Evolutionary conservation across 225 moss, liverwort and hornwort species (phyloP), one percentile per base, ranked within the genome.

Genomic region (Polytrichum formosum): DNA sequence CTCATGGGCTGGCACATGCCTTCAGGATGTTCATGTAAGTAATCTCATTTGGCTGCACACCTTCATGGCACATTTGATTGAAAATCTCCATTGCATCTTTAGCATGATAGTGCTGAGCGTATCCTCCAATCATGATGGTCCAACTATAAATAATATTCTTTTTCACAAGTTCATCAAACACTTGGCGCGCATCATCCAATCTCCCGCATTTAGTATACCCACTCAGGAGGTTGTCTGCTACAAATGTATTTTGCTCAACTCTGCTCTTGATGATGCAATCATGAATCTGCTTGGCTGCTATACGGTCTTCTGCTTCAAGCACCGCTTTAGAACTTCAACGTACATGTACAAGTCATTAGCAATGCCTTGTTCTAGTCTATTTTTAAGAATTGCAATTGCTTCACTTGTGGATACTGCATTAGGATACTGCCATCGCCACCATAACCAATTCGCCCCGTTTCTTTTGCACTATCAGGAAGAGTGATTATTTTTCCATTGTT

Each of bases 151-250:
- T 29, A 28, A 64, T 29, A 64, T 20, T 64, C 37, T 66, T 56
- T 4, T 56, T 56, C 55, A 18, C 18, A 56, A 56, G 55, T 56
- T 56, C 18, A 56, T 56, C 55, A 56, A 5, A 46, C 53, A 76
- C 70, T 70, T 5, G 35, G 59, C 65, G 53, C 21, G 70, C 76
- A 70, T 76, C 71, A 66, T 71, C 25, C 59, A 76, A 37, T 71
- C 71, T 76, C 53, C 70, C 65, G 53, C 60, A 71, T 76, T 56
- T 56, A 55, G 46, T 65, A 28, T 65, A 70, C 27, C 65, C 70
- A 18, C 37, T 70, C 25, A 76, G 58, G 23, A 76, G 75, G 7
- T 56, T 70, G 27, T 76, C 65, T 20, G 37, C 37, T 23, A 76
- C 65, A 64, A 55, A 27, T 46, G 3, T 26, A 28, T 70, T 65